These are phyloP conservation scores for Aspergillus sp. DNA, from an alignment of 2,329 filamentous ascomycete species.

Conservation along the genomic window DNA sequence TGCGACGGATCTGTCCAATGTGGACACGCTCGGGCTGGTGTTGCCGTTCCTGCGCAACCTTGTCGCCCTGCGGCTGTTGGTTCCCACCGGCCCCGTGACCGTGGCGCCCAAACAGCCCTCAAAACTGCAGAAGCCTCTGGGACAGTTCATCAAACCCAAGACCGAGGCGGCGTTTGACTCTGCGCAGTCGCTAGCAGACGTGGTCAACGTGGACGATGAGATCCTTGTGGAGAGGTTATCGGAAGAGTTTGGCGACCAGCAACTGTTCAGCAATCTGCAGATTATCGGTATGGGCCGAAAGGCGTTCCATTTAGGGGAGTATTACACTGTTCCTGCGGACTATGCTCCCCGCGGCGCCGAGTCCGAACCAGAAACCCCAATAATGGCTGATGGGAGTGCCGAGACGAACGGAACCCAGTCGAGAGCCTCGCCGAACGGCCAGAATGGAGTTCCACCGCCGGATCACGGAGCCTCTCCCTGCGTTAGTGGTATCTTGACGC, in stretches of 20 bases:
- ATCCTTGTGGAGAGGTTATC: conserved; percentile 30
- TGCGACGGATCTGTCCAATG: conserved; percentile 42
- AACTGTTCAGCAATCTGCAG: conserved; percentile 30
- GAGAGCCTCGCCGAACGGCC: not conserved
- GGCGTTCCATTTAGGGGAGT: conserved; percentile 35
- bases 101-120: conserved; percentile 6
- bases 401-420: conserved; percentile 1
- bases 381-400: not conserved
- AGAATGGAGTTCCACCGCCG: not conserved
- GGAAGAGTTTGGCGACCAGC: conserved; percentile 29
- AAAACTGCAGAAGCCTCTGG: not conserved
- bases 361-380: not conserved
- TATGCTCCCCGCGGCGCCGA: not conserved
- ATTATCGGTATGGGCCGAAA: conserved; percentile 40
- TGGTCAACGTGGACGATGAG: conserved; percentile 38
- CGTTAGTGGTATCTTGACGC: not conserved
- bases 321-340: conserved; percentile 30
- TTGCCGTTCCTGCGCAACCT: conserved; percentile 42
- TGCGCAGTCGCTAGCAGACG: conserved; percentile 27
- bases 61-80: conserved; percentile 39
- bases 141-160: conserved; percentile 2
- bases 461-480: not conserved
- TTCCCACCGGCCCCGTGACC: conserved; percentile 25
- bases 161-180: conserved; percentile 7
- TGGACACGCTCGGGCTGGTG: conserved; percentile 38